Evolutionary conservation across 257 asterid genomes (phyloP).

Genomic region (Leonotis leonurus): DNA sequence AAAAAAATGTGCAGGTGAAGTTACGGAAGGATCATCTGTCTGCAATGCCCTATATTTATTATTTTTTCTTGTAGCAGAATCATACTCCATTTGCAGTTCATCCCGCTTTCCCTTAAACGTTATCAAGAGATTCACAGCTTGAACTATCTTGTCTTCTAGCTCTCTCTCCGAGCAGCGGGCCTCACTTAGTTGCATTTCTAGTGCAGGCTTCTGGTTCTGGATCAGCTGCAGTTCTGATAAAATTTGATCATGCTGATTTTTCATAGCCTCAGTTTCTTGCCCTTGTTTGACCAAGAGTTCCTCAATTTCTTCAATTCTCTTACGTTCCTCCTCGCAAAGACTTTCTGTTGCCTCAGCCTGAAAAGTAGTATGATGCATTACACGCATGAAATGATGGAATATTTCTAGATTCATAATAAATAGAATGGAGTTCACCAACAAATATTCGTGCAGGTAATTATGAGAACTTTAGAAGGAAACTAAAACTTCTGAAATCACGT

Average conservation of each 20-base stretch:
- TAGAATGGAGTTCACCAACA: not conserved
- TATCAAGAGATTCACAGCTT: constrained; percentile 78
- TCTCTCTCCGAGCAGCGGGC: constrained; percentile 55
- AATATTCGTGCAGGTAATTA: not conserved
- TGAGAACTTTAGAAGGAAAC: not conserved
- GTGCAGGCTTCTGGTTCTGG: constrained; percentile 43
- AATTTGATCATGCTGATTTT: constrained; percentile 34
- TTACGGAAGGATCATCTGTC: constrained; percentile 32
- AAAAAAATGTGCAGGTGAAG: constrained; percentile 36
- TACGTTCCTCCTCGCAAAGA: constrained; percentile 40
- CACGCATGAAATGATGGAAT: constrained; percentile 4
- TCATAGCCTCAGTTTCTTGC: constrained; percentile 49
- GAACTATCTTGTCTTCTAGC: constrained; percentile 79
- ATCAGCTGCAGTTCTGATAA: constrained; percentile 40
- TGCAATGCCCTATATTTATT: constrained; percentile 34
- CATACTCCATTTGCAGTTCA: constrained; percentile 54
- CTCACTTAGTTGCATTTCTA: constrained; percentile 54
- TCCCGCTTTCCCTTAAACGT: constrained; percentile 67
- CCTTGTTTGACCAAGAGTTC: constrained; percentile 37
- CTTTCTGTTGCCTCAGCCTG: constrained; percentile 60
- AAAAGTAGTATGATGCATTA: constrained; percentile 12
- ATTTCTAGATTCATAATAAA: not conserved
- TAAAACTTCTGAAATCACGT: not conserved
- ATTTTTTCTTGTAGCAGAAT: constrained; percentile 45
- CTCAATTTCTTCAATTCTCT: constrained; percentile 39